A percentile compares a stretch with the other conserved stretches of the same genome.
These are phyloP conservation scores for Pisolithus albus DNA, from an alignment of 768 basidiomycete genomes.

Conservation along the genomic window DNA sequence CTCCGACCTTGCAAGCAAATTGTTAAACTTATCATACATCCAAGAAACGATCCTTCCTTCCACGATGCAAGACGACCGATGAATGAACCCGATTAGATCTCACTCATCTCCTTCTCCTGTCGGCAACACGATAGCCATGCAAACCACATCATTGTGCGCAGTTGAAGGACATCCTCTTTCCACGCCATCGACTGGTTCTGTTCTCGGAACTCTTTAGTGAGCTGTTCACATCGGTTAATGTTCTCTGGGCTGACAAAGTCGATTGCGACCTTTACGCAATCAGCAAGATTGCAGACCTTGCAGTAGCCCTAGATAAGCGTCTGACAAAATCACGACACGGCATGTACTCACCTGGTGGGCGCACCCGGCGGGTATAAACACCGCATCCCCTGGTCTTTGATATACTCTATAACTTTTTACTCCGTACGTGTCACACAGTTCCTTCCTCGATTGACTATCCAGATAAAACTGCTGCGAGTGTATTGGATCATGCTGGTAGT, in stretches of 20 bases:
- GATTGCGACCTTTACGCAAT: slow-evolving; percentile 92
- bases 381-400: slow-evolving; percentile 86
- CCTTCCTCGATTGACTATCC: slow-evolving; percentile 57
- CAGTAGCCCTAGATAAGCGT: slow-evolving; percentile 3
- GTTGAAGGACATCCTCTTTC: slow-evolving; percentile 92
- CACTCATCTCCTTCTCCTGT: slow-evolving; percentile 38
- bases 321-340: background rate
- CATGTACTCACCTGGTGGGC: slow-evolving; percentile 67
- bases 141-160: slow-evolving; percentile 92
- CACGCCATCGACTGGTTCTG: slow-evolving; percentile 84
- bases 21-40: slow-evolving; percentile 18
- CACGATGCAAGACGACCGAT: background rate
- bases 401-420: slow-evolving; percentile 81
- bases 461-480: slow-evolving; percentile 87
- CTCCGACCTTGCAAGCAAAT: background rate
- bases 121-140: slow-evolving; percentile 71
- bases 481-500: slow-evolving; percentile 71
- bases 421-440: slow-evolving; percentile 58
- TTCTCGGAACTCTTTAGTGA: slow-evolving; percentile 84
- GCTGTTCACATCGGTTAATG: slow-evolving; percentile 73
- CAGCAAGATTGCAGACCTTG: slow-evolving; percentile 87
- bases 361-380: slow-evolving; percentile 93
- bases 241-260: slow-evolving; percentile 97
- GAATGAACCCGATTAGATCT: slow-evolving; percentile 12
- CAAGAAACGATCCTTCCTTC: slow-evolving; percentile 16